phyloP scores from a whole-genome alignment of 1,284 basidiomycete genomes.

The Serendipita sp. region DNA sequence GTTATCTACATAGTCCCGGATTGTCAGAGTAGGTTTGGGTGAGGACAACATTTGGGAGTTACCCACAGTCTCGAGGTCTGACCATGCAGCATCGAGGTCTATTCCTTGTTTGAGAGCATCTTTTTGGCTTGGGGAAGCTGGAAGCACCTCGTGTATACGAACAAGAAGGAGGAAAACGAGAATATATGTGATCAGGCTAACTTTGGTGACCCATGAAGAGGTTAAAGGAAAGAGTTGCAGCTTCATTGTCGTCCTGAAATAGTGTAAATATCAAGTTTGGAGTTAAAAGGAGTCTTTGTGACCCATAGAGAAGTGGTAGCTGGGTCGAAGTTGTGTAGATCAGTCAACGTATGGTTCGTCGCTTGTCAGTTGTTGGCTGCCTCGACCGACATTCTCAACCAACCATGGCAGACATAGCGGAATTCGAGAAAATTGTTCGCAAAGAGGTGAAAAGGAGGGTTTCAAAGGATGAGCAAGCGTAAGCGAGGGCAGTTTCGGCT shows the following conservation, averaged over 20 bases:
- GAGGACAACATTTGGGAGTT: neutral
- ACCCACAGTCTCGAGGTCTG: constrained; percentile 44
- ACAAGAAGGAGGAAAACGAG: neutral
- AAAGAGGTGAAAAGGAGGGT: neutral
- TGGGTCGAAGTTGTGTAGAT: neutral
- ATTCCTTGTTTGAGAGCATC: constrained; percentile 29
- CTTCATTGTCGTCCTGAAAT: neutral
- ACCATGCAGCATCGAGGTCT: constrained; percentile 41
- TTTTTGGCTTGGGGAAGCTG: neutral
- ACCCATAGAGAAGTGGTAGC: neutral
- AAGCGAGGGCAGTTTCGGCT: neutral
- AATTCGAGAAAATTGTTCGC: neutral
- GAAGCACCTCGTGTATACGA: neutral
- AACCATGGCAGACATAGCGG: neutral
- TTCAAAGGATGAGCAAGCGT: neutral
- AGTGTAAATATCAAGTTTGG: neutral
- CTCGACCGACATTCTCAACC: too few relatives aligned
- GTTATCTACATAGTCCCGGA: constrained; percentile 34
- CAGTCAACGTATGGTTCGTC: neutral
- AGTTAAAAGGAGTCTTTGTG: neutral
- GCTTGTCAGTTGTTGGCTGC: neutral
- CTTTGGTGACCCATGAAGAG: neutral
- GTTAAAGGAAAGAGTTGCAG: neutral
- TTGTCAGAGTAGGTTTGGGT: neutral
- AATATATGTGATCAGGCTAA: neutral